phyloP scores from a whole-genome alignment of 768 basidiomycete species.

The Cyclocybe aegerita region DNA sequence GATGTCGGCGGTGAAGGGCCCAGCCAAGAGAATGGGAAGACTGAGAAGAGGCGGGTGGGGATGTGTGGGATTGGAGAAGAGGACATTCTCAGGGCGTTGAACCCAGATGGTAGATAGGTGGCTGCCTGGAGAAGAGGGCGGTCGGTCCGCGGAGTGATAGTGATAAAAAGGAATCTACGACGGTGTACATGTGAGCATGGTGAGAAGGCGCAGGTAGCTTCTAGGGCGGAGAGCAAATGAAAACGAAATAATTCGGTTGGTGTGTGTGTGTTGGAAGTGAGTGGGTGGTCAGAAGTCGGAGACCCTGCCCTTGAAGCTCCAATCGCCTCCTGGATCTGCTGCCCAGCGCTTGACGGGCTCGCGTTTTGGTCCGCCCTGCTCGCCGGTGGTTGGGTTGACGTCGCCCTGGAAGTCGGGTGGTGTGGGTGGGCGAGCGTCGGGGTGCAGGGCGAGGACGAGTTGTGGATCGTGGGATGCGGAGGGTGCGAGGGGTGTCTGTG shows the following conservation, averaged over 20 bases:
- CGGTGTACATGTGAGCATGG: not conserved
- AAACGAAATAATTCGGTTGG: not conserved
- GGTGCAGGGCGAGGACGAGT: conserved; percentile 54
- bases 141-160: conserved; percentile 1
- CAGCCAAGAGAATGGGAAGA: conserved; percentile 12
- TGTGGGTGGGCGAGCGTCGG: conserved; percentile 62
- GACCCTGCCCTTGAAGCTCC: conserved; percentile 89
- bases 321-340: conserved; percentile 62
- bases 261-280: conserved; percentile 1
- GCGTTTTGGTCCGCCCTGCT: conserved; percentile 82
- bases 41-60: not conserved
- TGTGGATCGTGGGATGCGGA: conserved; percentile 31
- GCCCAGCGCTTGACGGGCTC: conserved; percentile 74
- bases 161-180: conserved; percentile 1
- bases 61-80: not conserved
- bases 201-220: not conserved
- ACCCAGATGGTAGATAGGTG: not conserved
- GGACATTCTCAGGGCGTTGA: not conserved
- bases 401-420: conserved; percentile 79
- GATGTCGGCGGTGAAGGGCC: conserved; percentile 7
- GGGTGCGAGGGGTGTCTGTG: conserved; percentile 43
- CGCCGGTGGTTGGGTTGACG: conserved; percentile 79
- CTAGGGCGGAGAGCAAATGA: not conserved
- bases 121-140: not conserved
- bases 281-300: conserved; percentile 65